A percentile compares a stretch with the other conserved stretches of the same genome.
phyloP scores from a whole-genome alignment of 768 basidiomycete genomes.

The Trametes maxima region DNA sequence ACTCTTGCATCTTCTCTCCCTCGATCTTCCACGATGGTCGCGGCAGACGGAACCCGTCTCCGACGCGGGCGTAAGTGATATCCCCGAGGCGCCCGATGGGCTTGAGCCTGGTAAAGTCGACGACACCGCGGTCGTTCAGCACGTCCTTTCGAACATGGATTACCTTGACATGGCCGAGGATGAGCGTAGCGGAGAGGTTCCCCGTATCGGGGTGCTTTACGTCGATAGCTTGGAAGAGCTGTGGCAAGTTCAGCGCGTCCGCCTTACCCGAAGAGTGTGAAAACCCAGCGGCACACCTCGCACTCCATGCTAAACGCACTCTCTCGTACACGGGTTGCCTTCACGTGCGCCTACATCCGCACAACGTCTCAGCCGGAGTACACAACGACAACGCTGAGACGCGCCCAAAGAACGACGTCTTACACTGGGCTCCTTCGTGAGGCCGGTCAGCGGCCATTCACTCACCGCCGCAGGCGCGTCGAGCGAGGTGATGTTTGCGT shows the following conservation, averaged over 20 bases:
- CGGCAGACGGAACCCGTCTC: slow-evolving; percentile 27
- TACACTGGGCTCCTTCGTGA: slow-evolving; percentile 44
- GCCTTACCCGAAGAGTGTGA: neutral
- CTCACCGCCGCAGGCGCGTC: slow-evolving; percentile 41
- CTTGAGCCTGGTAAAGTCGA: slow-evolving; percentile 40
- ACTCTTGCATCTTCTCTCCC: slow-evolving; percentile 20
- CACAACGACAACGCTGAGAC: neutral
- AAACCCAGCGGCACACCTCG: slow-evolving; percentile 31
- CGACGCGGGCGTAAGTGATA: slow-evolving; percentile 37
- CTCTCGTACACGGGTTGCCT: slow-evolving; percentile 45
- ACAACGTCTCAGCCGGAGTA: neutral
- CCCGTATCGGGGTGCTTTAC: slow-evolving; percentile 37
- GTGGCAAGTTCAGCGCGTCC: neutral
- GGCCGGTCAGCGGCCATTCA: slow-evolving; percentile 46
- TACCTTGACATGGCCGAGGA: slow-evolving; percentile 42
- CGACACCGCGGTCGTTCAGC: slow-evolving; percentile 36
- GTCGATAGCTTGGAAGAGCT: slow-evolving; percentile 40
- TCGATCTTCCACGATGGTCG: slow-evolving; percentile 27
- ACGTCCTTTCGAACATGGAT: slow-evolving; percentile 47
- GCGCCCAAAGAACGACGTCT: neutral
- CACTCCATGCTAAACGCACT: slow-evolving; percentile 54
- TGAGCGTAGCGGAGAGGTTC: slow-evolving; percentile 33
- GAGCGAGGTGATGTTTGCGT: slow-evolving; percentile 41
- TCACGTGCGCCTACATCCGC: slow-evolving; percentile 39
- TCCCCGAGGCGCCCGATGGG: slow-evolving; percentile 44